Conservation (phyloP, 1,284 basidiomycete species). For the Papiliotrema nemorosa region DNA sequence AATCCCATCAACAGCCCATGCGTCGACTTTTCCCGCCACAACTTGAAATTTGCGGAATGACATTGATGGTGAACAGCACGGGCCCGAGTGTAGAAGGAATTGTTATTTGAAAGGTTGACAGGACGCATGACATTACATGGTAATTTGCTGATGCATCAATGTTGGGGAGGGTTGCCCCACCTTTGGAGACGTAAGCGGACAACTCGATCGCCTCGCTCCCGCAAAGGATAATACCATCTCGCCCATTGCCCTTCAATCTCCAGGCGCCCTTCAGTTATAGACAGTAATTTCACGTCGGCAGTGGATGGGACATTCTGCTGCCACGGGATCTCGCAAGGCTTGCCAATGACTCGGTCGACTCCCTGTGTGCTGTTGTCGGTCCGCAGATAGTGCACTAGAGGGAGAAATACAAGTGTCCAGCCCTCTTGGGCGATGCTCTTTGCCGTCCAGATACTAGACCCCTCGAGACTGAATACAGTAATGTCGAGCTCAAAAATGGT, state of each 20-base stretch:
- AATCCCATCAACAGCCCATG: constrained; percentile 68
- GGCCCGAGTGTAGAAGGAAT: constrained; percentile 61
- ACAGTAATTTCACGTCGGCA: constrained; percentile 22
- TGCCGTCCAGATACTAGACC: constrained; percentile 1
- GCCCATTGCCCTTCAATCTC: constrained; percentile 21
- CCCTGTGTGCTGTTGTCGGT: neutral
- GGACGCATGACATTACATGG: neutral
- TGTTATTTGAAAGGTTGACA: constrained; percentile 52
- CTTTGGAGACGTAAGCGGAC: too few species aligned
- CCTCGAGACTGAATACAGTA: constrained; percentile 4
- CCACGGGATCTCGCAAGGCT: constrained; percentile 14
- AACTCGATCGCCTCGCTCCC: neutral
- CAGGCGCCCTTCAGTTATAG: constrained; percentile 17
- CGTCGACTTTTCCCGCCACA: constrained; percentile 66
- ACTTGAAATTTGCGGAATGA: constrained; percentile 70
- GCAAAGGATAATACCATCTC: constrained; percentile 18
- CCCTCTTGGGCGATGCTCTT: constrained; percentile 50
- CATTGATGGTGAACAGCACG: constrained; percentile 46
- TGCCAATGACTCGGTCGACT: neutral
- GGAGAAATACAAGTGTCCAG: constrained; percentile 61
- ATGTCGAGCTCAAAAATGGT: constrained; percentile 65
- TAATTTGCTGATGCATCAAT: neutral
- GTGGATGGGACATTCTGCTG: constrained; percentile 12
- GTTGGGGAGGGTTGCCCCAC: too few species aligned
- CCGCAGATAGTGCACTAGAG: constrained; percentile 68